Conservation (phyloP, 2,329 filamentous ascomycete genomes). For the Zymoseptoria brevis region DNA sequence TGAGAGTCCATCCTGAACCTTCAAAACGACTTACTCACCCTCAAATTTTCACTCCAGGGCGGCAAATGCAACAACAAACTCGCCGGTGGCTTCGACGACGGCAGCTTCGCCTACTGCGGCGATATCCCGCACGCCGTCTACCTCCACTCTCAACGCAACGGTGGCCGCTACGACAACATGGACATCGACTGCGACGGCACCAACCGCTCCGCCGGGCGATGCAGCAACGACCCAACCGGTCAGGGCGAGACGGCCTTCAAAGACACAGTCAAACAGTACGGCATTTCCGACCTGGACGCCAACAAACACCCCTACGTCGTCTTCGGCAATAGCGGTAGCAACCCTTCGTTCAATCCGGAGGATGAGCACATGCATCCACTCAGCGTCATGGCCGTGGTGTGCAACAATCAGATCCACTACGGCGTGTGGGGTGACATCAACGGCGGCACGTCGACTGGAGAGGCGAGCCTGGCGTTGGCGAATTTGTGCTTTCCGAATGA, state of each 20-base stretch:
- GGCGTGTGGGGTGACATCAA: constrained; percentile 56
- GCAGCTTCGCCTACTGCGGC: constrained; percentile 1
- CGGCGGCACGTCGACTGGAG: constrained; percentile 47
- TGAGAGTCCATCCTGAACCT: not conserved
- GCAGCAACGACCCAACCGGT: constrained; percentile 29
- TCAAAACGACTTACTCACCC: no score
- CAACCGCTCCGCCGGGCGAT: not conserved
- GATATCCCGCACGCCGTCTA: constrained; percentile 31
- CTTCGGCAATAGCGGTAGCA: constrained; percentile 41
- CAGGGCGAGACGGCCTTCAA: constrained; percentile 44
- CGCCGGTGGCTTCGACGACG: constrained; percentile 2
- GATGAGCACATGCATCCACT: constrained; percentile 41
- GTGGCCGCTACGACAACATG: constrained; percentile 44
- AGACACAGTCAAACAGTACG: constrained; percentile 2
- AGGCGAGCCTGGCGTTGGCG: constrained; percentile 50
- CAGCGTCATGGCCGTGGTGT: constrained; percentile 49
- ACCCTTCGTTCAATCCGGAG: no score
- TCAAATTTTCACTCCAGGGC: no score
- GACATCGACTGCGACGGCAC: constrained; percentile 53
- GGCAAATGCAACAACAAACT: not conserved
- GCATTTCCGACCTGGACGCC: constrained; percentile 41
- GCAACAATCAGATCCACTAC: constrained; percentile 45
- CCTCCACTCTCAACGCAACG: constrained; percentile 33
- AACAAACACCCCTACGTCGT: constrained; percentile 47
- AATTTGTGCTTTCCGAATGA: constrained; percentile 46